Conservation (phyloP, 140 eudicot species). For the Oenanthe javanica region DNA sequence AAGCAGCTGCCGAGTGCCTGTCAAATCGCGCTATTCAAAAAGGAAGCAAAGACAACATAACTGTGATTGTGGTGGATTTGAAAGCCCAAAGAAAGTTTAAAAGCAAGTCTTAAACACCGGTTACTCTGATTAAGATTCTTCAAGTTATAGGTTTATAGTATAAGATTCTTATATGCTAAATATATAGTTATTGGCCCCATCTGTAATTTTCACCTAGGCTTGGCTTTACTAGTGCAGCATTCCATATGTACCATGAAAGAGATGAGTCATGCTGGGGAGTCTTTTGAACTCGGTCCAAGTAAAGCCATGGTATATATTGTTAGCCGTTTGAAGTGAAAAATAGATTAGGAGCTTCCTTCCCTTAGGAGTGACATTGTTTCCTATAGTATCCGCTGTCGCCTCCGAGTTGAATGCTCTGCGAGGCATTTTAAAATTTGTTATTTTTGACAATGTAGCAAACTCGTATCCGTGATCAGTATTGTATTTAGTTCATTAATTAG, state of each 20-base stretch:
- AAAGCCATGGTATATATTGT: constrained; percentile 14
- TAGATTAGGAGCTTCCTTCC: constrained; percentile 23
- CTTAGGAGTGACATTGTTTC: not conserved
- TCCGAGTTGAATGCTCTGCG: constrained; percentile 54
- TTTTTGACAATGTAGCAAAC: not conserved
- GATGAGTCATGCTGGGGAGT: not conserved
- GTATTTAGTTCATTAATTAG: not conserved
- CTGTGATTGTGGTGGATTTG: constrained; percentile 71
- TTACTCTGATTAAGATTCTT: not conserved
- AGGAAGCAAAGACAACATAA: constrained; percentile 83
- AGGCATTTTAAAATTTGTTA: constrained; percentile 16
- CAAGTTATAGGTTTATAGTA: constrained; percentile 23
- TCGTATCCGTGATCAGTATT: not conserved
- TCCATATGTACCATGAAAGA: not conserved
- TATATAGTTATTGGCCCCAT: constrained; percentile 24
- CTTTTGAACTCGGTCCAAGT: not conserved
- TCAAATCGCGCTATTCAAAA: constrained; percentile 64
- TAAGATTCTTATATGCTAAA: not conserved
- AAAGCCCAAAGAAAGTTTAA: constrained; percentile 69
- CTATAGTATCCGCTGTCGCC: constrained; percentile 25
- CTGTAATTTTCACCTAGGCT: constrained; percentile 34
- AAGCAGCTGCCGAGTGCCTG: constrained; percentile 76
- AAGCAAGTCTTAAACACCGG: constrained; percentile 29
- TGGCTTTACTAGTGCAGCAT: constrained; percentile 24
- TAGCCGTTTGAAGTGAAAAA: constrained; percentile 41